These are phyloP conservation scores for Pythium aristosporum DNA, from an alignment of 352 stramenopile species.

Conservation along the genomic window DNA sequence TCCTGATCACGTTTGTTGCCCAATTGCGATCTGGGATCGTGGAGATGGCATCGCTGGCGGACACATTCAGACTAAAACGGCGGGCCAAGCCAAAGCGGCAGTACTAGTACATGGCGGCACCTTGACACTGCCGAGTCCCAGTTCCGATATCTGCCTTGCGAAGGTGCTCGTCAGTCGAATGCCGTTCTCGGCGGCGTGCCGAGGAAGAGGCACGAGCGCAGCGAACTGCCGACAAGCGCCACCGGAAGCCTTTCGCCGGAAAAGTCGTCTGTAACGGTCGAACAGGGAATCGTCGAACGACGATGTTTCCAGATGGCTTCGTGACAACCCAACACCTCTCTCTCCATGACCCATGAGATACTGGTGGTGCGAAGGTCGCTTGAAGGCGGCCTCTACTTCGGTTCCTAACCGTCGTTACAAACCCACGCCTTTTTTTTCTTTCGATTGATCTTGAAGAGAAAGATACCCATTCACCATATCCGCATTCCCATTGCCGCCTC, in stretches of 20 bases:
- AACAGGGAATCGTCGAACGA: constrained; percentile 10
- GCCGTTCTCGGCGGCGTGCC: not conserved
- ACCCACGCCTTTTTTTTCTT: constrained; percentile 12
- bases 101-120: too few species aligned
- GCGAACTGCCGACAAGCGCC: too few species aligned
- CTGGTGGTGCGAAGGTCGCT: constrained; percentile 10
- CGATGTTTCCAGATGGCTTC: constrained; percentile 8
- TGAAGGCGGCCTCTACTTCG: not conserved
- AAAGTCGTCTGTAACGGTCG: constrained; percentile 11
- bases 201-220: not conserved
- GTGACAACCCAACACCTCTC: constrained; percentile 3
- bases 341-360: constrained; percentile 11
- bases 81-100: not conserved
- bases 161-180: not conserved
- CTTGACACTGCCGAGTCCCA: not conserved
- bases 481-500: not conserved
- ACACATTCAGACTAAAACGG: not conserved
- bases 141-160: not conserved
- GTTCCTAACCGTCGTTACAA: constrained; percentile 6
- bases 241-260: constrained; percentile 5
- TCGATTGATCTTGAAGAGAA: constrained; percentile 29
- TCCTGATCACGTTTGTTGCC: not conserved
- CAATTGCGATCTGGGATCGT: constrained; percentile 13
- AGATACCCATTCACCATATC: constrained; percentile 6
- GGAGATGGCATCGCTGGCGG: constrained; percentile 14